phyloP scores from a whole-genome alignment of 352 stramenopile species.

The Phytophthora sp. region DNA sequence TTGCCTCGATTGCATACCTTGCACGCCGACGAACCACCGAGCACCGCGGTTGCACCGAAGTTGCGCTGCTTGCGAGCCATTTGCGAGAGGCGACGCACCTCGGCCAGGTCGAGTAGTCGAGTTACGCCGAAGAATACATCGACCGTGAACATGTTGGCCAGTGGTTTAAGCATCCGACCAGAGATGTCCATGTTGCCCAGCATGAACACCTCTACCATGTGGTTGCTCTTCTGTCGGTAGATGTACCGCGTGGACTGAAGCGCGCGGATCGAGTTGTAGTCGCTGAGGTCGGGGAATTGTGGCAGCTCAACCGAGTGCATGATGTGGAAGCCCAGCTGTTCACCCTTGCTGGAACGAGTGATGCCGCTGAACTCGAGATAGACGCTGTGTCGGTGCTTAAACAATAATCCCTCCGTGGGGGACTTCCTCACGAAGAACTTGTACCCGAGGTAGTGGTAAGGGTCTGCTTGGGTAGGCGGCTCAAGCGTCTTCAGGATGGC shows the following conservation, averaged over 20 bases:
- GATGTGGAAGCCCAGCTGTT: slow-evolving; percentile 69
- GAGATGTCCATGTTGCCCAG: slow-evolving; percentile 56
- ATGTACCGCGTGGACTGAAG: slow-evolving; percentile 60
- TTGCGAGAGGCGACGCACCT: slow-evolving; percentile 60
- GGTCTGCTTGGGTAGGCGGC: slow-evolving; percentile 41
- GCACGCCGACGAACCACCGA: slow-evolving; percentile 21
- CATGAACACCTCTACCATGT: slow-evolving; percentile 69
- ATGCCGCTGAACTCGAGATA: slow-evolving; percentile 67
- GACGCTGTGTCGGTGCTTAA: slow-evolving; percentile 64
- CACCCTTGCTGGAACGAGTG: slow-evolving; percentile 41
- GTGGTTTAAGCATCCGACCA: slow-evolving; percentile 43
- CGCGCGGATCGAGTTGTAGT: slow-evolving; percentile 61
- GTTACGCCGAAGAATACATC: slow-evolving; percentile 56
- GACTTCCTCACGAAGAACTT: slow-evolving; percentile 72
- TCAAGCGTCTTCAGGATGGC: slow-evolving; percentile 66
- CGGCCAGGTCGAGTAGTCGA: slow-evolving; percentile 51
- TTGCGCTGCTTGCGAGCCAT: slow-evolving; percentile 50
- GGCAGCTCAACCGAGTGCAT: slow-evolving; percentile 74
- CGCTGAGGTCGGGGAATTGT: slow-evolving; percentile 52
- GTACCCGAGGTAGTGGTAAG: slow-evolving; percentile 70
- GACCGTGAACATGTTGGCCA: slow-evolving; percentile 48
- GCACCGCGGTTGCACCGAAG: slow-evolving; percentile 23
- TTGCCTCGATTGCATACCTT: slow-evolving; percentile 45
- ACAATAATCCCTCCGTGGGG: slow-evolving; percentile 41
- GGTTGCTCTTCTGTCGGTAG: slow-evolving; percentile 58